Evolutionary conservation across 371 early-diverging fungal genomes (phyloP).

Genomic region (Mucor irregularis): DNA sequence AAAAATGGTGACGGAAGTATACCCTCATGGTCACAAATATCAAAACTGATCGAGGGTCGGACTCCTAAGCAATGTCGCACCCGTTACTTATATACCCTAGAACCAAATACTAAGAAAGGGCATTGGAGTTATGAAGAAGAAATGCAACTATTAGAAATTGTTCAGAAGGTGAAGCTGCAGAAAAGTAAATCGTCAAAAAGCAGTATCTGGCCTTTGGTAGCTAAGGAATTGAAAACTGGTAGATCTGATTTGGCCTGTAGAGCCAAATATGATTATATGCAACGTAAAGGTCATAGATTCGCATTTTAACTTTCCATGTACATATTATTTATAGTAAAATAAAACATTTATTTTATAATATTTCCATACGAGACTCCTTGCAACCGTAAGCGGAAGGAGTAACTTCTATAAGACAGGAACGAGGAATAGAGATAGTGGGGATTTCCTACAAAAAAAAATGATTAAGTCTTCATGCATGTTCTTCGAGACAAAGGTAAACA

Average conservation of each 20-base stretch:
- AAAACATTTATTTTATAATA: conserved; percentile 7
- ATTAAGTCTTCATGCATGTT: neutral
- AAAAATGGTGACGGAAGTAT: neutral
- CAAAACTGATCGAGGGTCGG: conserved; percentile 26
- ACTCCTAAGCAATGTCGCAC: conserved; percentile 25
- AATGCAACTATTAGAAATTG: conserved; percentile 32
- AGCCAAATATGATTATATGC: conserved; percentile 24
- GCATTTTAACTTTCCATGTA: too few species aligned
- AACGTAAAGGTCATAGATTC: conserved; percentile 21
- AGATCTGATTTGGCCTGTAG: conserved; percentile 26
- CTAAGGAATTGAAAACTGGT: conserved; percentile 29
- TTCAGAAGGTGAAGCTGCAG: conserved; percentile 20
- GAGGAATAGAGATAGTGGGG: conserved; percentile 73
- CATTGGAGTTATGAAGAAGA: conserved; percentile 36
- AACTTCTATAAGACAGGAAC: conserved; percentile 72
- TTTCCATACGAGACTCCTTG: conserved; percentile 55
- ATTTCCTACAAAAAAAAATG: conserved; percentile 56
- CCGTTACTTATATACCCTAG: conserved; percentile 21
- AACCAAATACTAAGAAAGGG: conserved; percentile 17
- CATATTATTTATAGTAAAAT: too few species aligned
- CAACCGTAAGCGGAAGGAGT: conserved; percentile 81
- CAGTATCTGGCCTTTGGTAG: conserved; percentile 28
- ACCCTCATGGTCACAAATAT: conserved; percentile 26
- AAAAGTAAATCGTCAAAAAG: neutral
- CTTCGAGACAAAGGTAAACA: conserved; percentile 21